A percentile compares a stretch with the other conserved stretches of the same genome.
Conservation (phyloP, 768 basidiomycete species). For the Hygrophorus pudorinus region DNA sequence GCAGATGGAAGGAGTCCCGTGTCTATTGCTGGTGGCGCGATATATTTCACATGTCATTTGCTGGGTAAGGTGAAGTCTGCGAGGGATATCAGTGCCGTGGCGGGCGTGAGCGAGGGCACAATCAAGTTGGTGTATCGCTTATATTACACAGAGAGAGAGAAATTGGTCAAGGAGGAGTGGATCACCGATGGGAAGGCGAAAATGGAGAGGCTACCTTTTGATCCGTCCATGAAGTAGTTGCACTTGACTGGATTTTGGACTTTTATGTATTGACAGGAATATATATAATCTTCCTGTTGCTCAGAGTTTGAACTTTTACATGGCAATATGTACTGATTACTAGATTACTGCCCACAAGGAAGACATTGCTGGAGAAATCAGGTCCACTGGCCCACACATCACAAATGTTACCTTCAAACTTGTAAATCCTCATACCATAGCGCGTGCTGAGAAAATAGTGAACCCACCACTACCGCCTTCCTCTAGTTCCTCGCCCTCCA, state of each 20-base stretch:
- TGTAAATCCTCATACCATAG: too few relatives aligned
- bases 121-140: slow-evolving; percentile 83
- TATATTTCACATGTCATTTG: slow-evolving; percentile 85
- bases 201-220: slow-evolving; percentile 32
- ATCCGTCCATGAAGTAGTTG: slow-evolving; percentile 25
- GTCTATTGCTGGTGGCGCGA: slow-evolving; percentile 96
- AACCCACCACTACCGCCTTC: slow-evolving; percentile 20
- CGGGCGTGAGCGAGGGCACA: slow-evolving; percentile 92
- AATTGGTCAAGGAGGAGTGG: slow-evolving; percentile 80
- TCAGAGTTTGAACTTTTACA: too few relatives aligned
- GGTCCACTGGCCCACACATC: too few relatives aligned
- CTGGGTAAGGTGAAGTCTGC: slow-evolving; percentile 66
- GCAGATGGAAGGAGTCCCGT: slow-evolving; percentile 93
- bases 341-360: too few relatives aligned
- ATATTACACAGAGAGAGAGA: slow-evolving; percentile 65
- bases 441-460: too few relatives aligned
- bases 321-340: too few relatives aligned
- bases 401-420: too few relatives aligned
- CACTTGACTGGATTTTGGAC: not conserved
- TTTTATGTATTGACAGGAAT: too few relatives aligned
- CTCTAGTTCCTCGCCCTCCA: slow-evolving; percentile 13
- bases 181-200: slow-evolving; percentile 69
- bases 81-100: slow-evolving; percentile 82
- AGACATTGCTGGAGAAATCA: too few relatives aligned
- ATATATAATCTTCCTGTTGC: too few relatives aligned